Evolutionary conservation across 176 grass and related monocot genomes (phyloP).

Genomic region (Oryza glumipatula): DNA sequence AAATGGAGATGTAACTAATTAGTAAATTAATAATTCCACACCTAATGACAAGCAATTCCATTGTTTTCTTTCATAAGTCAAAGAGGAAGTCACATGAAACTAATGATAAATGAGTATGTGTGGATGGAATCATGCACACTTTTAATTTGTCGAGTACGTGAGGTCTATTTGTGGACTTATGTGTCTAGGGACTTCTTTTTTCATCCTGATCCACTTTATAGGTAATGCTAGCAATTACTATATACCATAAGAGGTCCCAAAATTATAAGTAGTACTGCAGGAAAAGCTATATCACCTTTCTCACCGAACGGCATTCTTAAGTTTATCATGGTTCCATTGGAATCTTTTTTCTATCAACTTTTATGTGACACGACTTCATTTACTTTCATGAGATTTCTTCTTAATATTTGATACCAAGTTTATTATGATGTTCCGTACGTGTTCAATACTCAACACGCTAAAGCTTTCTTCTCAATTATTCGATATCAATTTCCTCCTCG

Average conservation of each 20-base stretch:
- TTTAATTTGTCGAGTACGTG: neutral
- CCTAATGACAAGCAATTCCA: neutral
- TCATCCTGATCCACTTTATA: neutral
- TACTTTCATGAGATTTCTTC: neutral
- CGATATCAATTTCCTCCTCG: too few relatives aligned
- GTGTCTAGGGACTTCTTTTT: neutral
- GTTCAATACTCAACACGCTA: too few relatives aligned
- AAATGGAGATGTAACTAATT: neutral
- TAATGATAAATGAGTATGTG: neutral
- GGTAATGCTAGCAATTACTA: neutral
- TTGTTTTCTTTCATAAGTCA: conserved; percentile 33
- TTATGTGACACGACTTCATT: neutral
- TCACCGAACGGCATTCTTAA: neutral
- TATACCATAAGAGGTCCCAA: neutral
- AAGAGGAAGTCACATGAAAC: neutral
- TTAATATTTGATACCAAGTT: too few relatives aligned
- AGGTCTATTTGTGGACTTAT: neutral
- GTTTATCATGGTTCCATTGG: neutral
- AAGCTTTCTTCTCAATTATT: too few relatives aligned
- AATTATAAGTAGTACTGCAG: neutral
- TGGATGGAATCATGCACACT: neutral
- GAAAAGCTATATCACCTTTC: neutral
- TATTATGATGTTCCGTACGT: too few relatives aligned
- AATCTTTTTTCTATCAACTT: neutral
- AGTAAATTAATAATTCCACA: neutral